phyloP scores from a whole-genome alignment of 2,329 filamentous ascomycete species.

The Phialophora tarda region DNA sequence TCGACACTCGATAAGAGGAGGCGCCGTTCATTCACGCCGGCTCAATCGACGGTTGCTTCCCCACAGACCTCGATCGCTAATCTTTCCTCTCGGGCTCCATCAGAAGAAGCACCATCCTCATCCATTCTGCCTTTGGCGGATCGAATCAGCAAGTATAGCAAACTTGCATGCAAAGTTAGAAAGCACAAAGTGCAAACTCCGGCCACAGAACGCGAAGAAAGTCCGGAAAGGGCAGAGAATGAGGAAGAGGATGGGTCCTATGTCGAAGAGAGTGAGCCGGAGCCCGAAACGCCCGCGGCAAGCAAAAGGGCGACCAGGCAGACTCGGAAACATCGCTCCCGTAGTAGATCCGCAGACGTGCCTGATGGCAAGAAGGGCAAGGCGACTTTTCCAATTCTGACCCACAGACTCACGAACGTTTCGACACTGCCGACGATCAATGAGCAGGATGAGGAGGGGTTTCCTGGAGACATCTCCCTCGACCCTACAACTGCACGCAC shows the following conservation, averaged over 20 bases:
- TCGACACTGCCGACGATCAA: conserved; percentile 36
- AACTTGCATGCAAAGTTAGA: conserved; percentile 7
- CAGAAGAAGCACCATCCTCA: neutral
- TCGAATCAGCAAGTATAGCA: conserved; percentile 22
- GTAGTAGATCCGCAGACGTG: conserved; percentile 12
- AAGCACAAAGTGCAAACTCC: conserved; percentile 25
- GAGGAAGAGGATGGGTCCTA: conserved; percentile 36
- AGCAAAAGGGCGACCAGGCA: conserved; percentile 25
- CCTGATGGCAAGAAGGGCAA: conserved; percentile 17
- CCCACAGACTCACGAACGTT: conserved; percentile 41
- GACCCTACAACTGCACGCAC: conserved; percentile 44
- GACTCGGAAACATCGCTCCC: conserved; percentile 11
- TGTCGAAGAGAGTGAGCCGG: conserved; percentile 33
- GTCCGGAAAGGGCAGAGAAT: conserved; percentile 27
- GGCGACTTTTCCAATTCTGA: conserved; percentile 42
- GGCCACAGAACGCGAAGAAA: conserved; percentile 28
- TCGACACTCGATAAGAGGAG: conserved; percentile 24
- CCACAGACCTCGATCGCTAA: conserved; percentile 3
- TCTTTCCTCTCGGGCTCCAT: conserved; percentile 1
- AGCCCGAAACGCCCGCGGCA: conserved; percentile 30
- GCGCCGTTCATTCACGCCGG: conserved; percentile 24
- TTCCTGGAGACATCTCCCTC: conserved; percentile 12
- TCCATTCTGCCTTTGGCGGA: conserved; percentile 2
- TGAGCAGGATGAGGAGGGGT: conserved; percentile 39
- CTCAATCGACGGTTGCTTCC: neutral